A percentile compares a stretch with the other conserved stretches of the same genome.
These are phyloP conservation scores for Solanum infundibuliforme DNA, from an alignment of 257 asterid genomes.

Conservation along the genomic window DNA sequence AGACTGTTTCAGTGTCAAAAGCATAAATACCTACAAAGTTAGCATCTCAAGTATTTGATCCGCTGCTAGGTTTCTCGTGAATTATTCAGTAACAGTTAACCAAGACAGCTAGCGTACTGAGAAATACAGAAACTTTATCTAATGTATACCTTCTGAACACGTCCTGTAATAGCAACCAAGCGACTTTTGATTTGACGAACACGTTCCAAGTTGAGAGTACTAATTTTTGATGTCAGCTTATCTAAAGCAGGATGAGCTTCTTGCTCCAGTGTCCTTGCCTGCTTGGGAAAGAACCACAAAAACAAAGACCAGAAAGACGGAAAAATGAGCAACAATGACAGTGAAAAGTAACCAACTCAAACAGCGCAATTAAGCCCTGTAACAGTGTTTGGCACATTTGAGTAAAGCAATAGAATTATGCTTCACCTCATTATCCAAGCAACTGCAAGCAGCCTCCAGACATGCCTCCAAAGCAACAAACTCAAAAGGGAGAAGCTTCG, in stretches of 20 bases:
- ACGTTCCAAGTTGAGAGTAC: conserved; percentile 94
- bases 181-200: conserved; percentile 95
- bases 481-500: conserved; percentile 87
- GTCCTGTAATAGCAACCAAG: conserved; percentile 91
- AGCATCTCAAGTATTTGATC: not conserved
- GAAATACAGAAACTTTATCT: not conserved
- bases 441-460: conserved; percentile 96
- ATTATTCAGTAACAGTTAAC: not conserved
- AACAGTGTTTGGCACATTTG: not conserved
- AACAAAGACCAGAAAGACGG: not conserved
- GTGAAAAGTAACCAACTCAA: not conserved
- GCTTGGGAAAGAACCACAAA: conserved; percentile 16
- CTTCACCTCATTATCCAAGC: conserved; percentile 74
- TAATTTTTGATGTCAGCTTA: conserved; percentile 80
- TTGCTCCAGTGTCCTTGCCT: conserved; percentile 92
- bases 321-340: not conserved
- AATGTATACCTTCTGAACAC: conserved; percentile 77
- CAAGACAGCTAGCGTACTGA: not conserved
- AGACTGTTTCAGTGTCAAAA: not conserved
- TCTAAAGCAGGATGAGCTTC: conserved; percentile 98
- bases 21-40: not conserved
- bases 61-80: not conserved
- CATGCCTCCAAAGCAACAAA: conserved; percentile 96
- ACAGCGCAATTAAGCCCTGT: not conserved
- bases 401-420: conserved; percentile 1